Evolutionary conservation across 495 filamentous ascomycete species (phyloP).

Genomic region (Penicillium paxilli): DNA sequence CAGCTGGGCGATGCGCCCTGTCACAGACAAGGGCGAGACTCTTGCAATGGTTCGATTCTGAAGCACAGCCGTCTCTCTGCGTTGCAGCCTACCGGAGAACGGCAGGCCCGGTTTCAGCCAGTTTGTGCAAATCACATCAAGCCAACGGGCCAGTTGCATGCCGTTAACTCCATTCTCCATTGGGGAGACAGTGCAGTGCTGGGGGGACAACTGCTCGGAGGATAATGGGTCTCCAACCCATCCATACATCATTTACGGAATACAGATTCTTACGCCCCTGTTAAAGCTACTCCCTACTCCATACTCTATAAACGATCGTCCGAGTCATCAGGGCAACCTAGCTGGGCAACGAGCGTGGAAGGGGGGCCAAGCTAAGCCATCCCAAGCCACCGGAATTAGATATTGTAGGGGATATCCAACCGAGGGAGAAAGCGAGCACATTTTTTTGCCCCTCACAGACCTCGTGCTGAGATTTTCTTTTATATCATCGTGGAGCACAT

Average conservation of each 20-base stretch:
- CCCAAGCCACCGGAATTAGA: not conserved
- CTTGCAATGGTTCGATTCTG: constrained; percentile 8
- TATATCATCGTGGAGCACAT: constrained; percentile 5
- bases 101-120: constrained; percentile 20
- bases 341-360: not conserved
- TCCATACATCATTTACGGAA: not conserved
- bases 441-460: not conserved
- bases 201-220: not conserved
- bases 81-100: constrained; percentile 21
- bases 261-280: not conserved
- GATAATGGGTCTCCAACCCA: not conserved
- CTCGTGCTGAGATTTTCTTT: not conserved
- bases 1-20: constrained; percentile 7
- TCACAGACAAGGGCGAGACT: constrained; percentile 10
- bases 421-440: constrained; percentile 7
- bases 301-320: not conserved
- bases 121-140: not conserved
- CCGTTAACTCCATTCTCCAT: not conserved
- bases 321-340: not conserved
- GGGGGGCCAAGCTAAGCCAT: not conserved
- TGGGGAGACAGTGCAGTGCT: not conserved
- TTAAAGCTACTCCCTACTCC: not conserved
- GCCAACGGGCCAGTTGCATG: not conserved
- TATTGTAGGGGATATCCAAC: constrained; percentile 5
- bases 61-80: constrained; percentile 13